Evolutionary conservation across 129 eudicot species (phyloP).

Genomic region (Centella asiatica): DNA sequence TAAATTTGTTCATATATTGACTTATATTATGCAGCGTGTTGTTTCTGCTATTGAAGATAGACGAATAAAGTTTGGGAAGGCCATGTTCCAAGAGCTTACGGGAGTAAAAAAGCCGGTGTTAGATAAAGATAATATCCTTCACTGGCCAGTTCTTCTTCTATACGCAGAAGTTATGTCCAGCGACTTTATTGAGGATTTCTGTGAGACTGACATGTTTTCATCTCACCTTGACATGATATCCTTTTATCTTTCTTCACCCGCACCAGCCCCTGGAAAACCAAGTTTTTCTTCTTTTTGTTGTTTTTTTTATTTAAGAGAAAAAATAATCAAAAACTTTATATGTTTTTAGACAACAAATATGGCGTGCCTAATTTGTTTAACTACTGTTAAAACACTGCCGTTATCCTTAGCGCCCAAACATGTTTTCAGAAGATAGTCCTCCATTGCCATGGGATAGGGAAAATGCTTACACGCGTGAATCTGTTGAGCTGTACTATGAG

Average conservation of each 20-base stretch:
- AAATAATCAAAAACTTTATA: too few species aligned
- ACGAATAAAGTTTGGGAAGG: slow-evolving; percentile 60
- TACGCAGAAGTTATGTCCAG: slow-evolving; percentile 97
- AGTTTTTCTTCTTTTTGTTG: too few species aligned
- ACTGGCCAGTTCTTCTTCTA: slow-evolving; percentile 93
- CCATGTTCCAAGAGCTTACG: slow-evolving; percentile 69
- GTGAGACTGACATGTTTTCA: slow-evolving; percentile 92
- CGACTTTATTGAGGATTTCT: slow-evolving; percentile 88
- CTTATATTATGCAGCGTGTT: slow-evolving; percentile 41
- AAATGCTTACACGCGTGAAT: slow-evolving; percentile 9
- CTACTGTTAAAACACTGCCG: background rate
- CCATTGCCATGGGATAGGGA: slow-evolving; percentile 13
- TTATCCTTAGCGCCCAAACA: slow-evolving; percentile 7
- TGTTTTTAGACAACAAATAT: too few species aligned
- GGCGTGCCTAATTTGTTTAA: too few species aligned
- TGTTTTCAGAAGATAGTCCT: slow-evolving; percentile 11
- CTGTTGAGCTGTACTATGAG: slow-evolving; percentile 73
- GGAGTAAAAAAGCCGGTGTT: slow-evolving; percentile 69
- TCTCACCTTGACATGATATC: slow-evolving; percentile 92
- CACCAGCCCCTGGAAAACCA: too few species aligned
- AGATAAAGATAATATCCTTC: slow-evolving; percentile 69
- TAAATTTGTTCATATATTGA: slow-evolving; percentile 2
- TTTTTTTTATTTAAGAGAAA: too few species aligned
- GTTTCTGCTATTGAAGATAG: slow-evolving; percentile 71
- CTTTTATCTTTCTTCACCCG: slow-evolving; percentile 47